Conservation (phyloP, 495 filamentous ascomycete genomes). For the Penicillium lividum region DNA sequence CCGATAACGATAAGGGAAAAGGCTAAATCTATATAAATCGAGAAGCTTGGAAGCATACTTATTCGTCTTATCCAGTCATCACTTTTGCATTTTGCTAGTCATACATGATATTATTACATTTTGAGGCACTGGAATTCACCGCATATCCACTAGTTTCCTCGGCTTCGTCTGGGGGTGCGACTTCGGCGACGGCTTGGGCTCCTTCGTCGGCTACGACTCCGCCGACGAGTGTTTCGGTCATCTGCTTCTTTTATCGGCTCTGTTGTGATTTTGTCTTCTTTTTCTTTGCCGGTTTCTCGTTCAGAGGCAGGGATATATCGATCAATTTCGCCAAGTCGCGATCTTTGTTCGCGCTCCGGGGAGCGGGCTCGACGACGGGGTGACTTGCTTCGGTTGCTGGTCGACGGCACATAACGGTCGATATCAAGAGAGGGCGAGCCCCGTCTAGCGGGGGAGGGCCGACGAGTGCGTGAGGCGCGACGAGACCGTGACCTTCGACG, state of each 20-base stretch:
- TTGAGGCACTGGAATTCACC: neutral
- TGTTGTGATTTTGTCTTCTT: slow-evolving; percentile 16
- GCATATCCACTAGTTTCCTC: neutral
- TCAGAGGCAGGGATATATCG: slow-evolving; percentile 54
- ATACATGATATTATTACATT: slow-evolving; percentile 16
- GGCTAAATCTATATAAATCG: neutral
- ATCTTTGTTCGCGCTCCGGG: slow-evolving; percentile 28
- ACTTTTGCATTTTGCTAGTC: slow-evolving; percentile 6
- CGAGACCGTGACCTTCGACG: slow-evolving; percentile 34
- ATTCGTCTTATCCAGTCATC: neutral
- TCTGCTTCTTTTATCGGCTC: slow-evolving; percentile 28
- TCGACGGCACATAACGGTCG: slow-evolving; percentile 52
- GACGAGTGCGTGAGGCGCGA: slow-evolving; percentile 22
- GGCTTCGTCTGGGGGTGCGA: slow-evolving; percentile 21
- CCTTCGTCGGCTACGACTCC: slow-evolving; percentile 12
- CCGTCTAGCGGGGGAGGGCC: slow-evolving; percentile 27
- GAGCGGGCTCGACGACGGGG: slow-evolving; percentile 47
- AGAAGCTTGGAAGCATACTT: neutral
- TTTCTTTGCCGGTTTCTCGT: slow-evolving; percentile 27
- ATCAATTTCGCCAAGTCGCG: slow-evolving; percentile 48
- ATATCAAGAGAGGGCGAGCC: slow-evolving; percentile 37
- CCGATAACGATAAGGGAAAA: slow-evolving; percentile 18
- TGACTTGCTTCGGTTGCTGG: slow-evolving; percentile 46
- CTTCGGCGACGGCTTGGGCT: slow-evolving; percentile 19
- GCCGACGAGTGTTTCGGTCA: slow-evolving; percentile 24